phyloP scores from a whole-genome alignment of 306 rosid genomes.

The Cicer arietinum region DNA sequence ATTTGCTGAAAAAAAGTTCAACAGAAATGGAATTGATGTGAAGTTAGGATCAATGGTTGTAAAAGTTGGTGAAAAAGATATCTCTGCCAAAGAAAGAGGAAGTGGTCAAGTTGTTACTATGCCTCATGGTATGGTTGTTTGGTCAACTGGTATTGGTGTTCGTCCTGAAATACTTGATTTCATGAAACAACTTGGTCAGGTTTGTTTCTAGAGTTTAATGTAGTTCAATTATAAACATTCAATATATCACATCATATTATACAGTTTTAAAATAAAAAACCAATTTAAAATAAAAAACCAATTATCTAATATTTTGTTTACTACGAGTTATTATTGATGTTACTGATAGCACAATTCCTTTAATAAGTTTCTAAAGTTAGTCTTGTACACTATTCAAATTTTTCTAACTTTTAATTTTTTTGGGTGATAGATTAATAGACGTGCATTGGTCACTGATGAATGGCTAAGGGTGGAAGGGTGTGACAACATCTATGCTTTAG shows the following conservation, averaged over 20 bases:
- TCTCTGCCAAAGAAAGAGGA: slow-evolving; percentile 70
- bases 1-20: slow-evolving; percentile 82
- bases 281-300: too few relatives aligned
- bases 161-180: slow-evolving; percentile 78
- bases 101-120: slow-evolving; percentile 51
- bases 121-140: slow-evolving; percentile 95
- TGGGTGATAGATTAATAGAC: slow-evolving; percentile 67
- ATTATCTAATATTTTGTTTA: too few relatives aligned
- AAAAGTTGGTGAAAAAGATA: slow-evolving; percentile 77
- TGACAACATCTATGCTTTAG: slow-evolving; percentile 80
- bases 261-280: too few relatives aligned
- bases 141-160: slow-evolving; percentile 93
- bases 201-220: slow-evolving; percentile 42
- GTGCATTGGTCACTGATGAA: slow-evolving; percentile 90
- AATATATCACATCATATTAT: too few relatives aligned
- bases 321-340: too few relatives aligned
- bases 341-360: too few relatives aligned
- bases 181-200: slow-evolving; percentile 94
- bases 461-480: slow-evolving; percentile 96
- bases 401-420: slow-evolving; percentile 11
- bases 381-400: slow-evolving; percentile 6
- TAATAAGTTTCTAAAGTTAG: neutral
- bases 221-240: too few relatives aligned
- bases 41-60: slow-evolving; percentile 90
- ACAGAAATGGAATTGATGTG: slow-evolving; percentile 84